A percentile compares a stretch with the other conserved stretches of the same genome.
phyloP scores from a whole-genome alignment of 163 green algal genomes.

The Picocystis sp. region DNA sequence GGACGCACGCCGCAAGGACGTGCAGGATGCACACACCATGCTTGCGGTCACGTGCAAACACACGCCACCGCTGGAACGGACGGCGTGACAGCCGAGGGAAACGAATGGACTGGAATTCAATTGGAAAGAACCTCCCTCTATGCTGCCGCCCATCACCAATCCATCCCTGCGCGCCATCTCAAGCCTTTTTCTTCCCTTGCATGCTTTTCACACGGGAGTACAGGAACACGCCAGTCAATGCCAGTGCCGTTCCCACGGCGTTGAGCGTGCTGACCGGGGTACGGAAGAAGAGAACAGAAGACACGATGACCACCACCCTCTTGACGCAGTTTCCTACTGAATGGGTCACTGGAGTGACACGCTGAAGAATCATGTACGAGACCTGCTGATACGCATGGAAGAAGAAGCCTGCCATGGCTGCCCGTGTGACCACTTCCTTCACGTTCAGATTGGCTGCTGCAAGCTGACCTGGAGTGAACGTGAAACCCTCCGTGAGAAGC shows the following conservation, averaged over 20 bases:
- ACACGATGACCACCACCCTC: constrained; percentile 86
- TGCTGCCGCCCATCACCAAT: no score
- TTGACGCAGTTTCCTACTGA: constrained; percentile 97
- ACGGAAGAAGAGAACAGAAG: constrained; percentile 76
- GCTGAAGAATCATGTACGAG: constrained; percentile 88
- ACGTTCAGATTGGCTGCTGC: no score
- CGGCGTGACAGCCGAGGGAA: no score
- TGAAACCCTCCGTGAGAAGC: constrained; percentile 53
- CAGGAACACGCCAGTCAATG: constrained; percentile 53
- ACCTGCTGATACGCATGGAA: constrained; percentile 97
- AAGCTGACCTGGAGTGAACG: constrained; percentile 29
- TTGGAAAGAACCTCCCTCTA: no score
- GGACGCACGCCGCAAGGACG: no score
- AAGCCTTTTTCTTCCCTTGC: constrained; percentile 15
- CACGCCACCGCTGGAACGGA: no score
- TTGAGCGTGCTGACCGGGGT: constrained; percentile 77
- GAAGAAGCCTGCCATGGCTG: constrained; percentile 54
- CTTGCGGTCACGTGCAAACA: no score
- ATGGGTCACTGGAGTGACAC: constrained; percentile 84
- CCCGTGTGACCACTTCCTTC: constrained; percentile 5
- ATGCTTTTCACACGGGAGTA: constrained; percentile 56
- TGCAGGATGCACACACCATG: no score
- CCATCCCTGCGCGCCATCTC: no score
- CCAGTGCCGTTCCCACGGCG: constrained; percentile 55
- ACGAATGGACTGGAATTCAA: no score